Conservation (phyloP, 257 asterid species). For the Lycium ferocissimum region DNA sequence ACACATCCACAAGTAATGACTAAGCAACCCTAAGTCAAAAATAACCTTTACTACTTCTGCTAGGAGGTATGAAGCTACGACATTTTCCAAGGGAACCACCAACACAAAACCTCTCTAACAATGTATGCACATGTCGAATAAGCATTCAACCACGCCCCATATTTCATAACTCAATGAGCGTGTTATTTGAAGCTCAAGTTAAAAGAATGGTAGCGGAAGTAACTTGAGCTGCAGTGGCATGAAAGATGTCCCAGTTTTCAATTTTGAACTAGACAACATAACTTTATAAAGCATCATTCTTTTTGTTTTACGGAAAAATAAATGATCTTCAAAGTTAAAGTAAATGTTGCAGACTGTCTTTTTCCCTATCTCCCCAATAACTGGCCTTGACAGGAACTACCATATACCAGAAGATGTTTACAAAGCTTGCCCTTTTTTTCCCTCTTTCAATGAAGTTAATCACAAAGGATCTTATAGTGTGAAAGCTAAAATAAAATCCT, state of each 20-base stretch:
- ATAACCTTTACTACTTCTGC: conserved; percentile 8
- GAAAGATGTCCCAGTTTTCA: conserved; percentile 13
- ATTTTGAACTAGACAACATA: background rate
- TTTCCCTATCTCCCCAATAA: background rate
- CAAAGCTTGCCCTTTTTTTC: background rate
- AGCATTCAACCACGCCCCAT: conserved; percentile 14
- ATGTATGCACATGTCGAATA: background rate
- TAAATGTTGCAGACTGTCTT: background rate
- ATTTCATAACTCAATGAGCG: background rate
- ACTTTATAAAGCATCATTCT: background rate
- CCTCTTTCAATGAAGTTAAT: background rate
- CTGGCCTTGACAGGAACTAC: background rate
- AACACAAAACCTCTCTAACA: conserved; percentile 17
- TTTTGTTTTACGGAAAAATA: background rate
- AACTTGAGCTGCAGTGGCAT: conserved; percentile 11
- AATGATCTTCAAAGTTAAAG: background rate
- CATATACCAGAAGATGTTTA: background rate
- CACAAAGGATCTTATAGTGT: conserved; percentile 6
- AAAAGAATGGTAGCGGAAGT: conserved; percentile 7
- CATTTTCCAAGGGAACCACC: background rate
- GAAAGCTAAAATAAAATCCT: conserved; percentile 18
- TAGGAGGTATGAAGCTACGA: background rate
- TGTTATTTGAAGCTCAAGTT: background rate
- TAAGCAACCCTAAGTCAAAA: background rate
- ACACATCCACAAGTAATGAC: conserved; percentile 2